Conservation (phyloP, 805 yeast species). For the Candida morakotiae region DNA sequence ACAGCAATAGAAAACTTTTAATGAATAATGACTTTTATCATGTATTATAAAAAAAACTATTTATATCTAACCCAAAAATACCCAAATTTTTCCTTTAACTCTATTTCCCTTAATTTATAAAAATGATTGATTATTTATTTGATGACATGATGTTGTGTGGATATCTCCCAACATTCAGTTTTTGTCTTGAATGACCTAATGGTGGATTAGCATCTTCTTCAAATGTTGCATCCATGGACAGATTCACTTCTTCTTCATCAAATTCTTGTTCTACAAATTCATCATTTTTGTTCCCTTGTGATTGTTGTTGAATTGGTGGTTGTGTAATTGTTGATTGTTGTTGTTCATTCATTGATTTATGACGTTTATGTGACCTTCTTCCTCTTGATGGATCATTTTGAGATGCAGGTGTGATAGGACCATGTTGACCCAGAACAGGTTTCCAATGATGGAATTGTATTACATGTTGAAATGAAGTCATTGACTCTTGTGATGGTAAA, state of each 20-base stretch:
- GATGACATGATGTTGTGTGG: constrained; percentile 28
- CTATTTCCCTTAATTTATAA: no score
- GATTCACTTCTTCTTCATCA: constrained; percentile 9
- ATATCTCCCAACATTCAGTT: constrained; percentile 22
- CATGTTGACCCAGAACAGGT: constrained; percentile 27
- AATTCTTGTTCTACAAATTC: constrained; percentile 8
- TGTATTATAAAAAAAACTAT: no score
- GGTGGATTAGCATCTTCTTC: constrained; percentile 9
- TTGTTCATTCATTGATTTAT: constrained; percentile 20
- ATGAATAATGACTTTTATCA: constrained; percentile 19
- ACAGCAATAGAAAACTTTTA: constrained; percentile 25
- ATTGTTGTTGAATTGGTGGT: constrained; percentile 1
- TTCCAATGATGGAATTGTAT: constrained; percentile 59
- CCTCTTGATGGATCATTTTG: constrained; percentile 9
- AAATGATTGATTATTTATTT: constrained; percentile 4
- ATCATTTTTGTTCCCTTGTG: constrained; percentile 4
- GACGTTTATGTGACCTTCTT: constrained; percentile 30
- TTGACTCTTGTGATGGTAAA: constrained; percentile 38
- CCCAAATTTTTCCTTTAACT: no score
- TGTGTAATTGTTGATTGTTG: constrained; percentile 1
- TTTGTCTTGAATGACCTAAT: constrained; percentile 8
- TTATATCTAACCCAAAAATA: not conserved
- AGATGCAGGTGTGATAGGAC: constrained; percentile 8
- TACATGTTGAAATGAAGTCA: constrained; percentile 46
- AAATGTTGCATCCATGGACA: constrained; percentile 13